Conservation (phyloP, 148 eudicot genomes). For the Euryodendron excelsum region DNA sequence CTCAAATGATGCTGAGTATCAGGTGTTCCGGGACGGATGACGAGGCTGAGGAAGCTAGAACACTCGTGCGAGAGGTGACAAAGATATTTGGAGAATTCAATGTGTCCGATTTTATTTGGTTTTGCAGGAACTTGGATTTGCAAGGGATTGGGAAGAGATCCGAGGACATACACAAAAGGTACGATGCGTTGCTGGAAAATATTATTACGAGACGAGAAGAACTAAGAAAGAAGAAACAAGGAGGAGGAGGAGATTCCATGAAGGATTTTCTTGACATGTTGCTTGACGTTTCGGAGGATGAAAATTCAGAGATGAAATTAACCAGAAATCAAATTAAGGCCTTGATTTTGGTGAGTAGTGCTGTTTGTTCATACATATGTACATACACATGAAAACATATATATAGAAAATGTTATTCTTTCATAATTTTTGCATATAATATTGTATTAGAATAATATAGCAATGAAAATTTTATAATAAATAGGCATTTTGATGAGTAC, state of each 20-base stretch:
- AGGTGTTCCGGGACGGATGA: too few relatives aligned
- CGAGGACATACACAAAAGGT: slow-evolving; percentile 17
- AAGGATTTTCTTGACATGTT: slow-evolving; percentile 21
- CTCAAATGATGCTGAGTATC: slow-evolving; percentile 20
- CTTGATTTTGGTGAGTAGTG: slow-evolving; percentile 21
- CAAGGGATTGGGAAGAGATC: slow-evolving; percentile 14
- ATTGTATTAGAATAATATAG: too few relatives aligned
- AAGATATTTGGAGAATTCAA: slow-evolving; percentile 11
- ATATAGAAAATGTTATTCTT: too few relatives aligned
- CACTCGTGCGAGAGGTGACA: slow-evolving; percentile 16
- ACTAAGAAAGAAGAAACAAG: neutral
- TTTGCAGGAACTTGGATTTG: slow-evolving; percentile 9
- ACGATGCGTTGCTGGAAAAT: slow-evolving; percentile 16
- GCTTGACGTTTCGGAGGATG: slow-evolving; percentile 23
- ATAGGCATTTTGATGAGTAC: too few relatives aligned
- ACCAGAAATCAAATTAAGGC: slow-evolving; percentile 25
- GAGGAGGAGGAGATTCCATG: neutral
- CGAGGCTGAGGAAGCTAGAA: slow-evolving; percentile 14
- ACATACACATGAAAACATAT: too few relatives aligned
- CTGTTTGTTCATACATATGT: too few relatives aligned
- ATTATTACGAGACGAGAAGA: slow-evolving; percentile 9
- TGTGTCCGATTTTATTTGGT: slow-evolving; percentile 14
- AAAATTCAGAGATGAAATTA: slow-evolving; percentile 12
- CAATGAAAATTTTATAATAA: too few relatives aligned
- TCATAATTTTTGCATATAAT: too few relatives aligned